Base-by-base conservation (phyloP, 129 eudicot genomes). In the Artemisia argyi region DNA sequence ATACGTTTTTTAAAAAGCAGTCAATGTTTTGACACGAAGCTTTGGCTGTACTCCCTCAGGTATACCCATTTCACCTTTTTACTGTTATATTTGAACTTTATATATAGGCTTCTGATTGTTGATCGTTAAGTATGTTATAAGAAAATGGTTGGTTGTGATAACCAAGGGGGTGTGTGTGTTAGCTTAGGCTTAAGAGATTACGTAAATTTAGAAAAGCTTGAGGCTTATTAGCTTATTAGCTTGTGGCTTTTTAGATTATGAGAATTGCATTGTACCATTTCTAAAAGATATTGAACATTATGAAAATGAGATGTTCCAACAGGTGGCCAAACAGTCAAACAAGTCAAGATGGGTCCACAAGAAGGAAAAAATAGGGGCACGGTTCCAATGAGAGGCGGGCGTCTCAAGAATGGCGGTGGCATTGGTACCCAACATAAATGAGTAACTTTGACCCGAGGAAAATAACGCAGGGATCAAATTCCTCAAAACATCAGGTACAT, bases 331-430 rank as follows among this genome's bases (percentile, higher is more conserved):
- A 77, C 83, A 68, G 67, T 59, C 56, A 95, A 84, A 69, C 76
- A 80, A 76, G 81, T 76, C 16, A 78, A 83, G 85, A 78, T 82
- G 82, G 81, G 81, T 70, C 77, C 79, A 57, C 90, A 81, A 90
- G 96, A 90, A 77, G 99, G 96, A 49, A 95, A 80, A 80, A 47
- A 60, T 46, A 79, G 97, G 80, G 99, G 70, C 79, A 84, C 57
- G 83, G 94, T 80, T 95, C 99, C 99, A 0, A 76, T 95, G 89
- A 82, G 99, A 84, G 79, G 87, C 6, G 85, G 81, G 73, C 73
- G 88, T 11, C 64, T 75, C n/a, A 89, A 81, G 73, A 53, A 73
- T 1, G 82, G n/a, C 22, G 69, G 79, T 19, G 78, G 71, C 14
- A 28, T 57, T 0, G 98, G 87, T 74, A 79, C 89, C 54, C 62